Evolutionary conservation across 2,329 filamentous ascomycete species (phyloP), one percentile per base, ranked within the genome.

Genomic region (Coniochaeta sp.): DNA sequence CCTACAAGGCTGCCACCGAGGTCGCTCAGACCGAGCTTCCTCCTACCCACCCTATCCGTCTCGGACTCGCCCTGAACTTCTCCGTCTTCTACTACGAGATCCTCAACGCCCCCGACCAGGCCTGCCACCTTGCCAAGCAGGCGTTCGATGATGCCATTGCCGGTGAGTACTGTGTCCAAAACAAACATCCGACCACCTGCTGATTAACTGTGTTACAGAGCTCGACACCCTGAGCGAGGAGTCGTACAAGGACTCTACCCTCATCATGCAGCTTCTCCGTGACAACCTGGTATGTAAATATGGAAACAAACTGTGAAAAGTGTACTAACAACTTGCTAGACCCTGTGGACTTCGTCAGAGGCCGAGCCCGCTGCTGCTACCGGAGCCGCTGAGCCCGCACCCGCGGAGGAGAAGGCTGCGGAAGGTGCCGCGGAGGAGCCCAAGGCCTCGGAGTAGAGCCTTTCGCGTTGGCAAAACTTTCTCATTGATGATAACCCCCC

Each of bases 11-110:
- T 78, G 89, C 90, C 66, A 95, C 89, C 67, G 89, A 95, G 72
- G 88, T 95, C 65, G 89, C 90, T 57, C 83, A 89, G 71, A 92
- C 88, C 63, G 89, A 94, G 72, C 85, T 95, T 62, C 86, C 90
- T 57, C 90, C 90, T 57, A 95, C 90, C 53, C 90, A 95, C 81
- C 90, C 90, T 67, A 95, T 95, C 75, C 89, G 90, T 67, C 87
- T 95, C 59, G 90, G 90, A 70, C 84, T 95, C 60, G 90, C 90
- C 64, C 82, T 95, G 61, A 95, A 95, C 86, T 95, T 95, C 82
- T 96, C 91, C 60, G 91, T 96, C 67, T 97, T 96, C 83, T 97
- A 97, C 86, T 99, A 99, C 74, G 89, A 99, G 85, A 99, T 97
- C 71, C 82, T 97, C 67, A 99, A 97, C 82, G 91, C 92, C 40